Evolutionary conservation across 2,329 filamentous ascomycete genomes (phyloP).

Genomic region (Arachnomyces sp.): DNA sequence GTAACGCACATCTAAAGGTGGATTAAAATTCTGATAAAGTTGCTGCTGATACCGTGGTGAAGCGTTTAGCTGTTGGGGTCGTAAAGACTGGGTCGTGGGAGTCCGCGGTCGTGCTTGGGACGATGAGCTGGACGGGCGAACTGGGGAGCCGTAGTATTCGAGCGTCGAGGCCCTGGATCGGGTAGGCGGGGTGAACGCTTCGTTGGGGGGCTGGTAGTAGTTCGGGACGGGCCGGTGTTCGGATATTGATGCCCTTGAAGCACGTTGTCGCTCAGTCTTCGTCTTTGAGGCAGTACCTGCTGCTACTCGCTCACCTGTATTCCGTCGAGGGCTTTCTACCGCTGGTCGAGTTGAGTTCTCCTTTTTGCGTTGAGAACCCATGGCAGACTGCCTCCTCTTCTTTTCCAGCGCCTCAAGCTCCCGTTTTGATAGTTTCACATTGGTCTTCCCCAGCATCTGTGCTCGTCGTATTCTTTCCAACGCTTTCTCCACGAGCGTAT

Average conservation of each 20-base stretch:
- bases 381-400: slow-evolving; percentile 48
- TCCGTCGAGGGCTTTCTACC: slow-evolving; percentile 8
- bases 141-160: slow-evolving; percentile 30
- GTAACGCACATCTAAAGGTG: too few relatives aligned
- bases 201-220: slow-evolving; percentile 30
- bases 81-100: slow-evolving; percentile 31
- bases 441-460: slow-evolving; percentile 63
- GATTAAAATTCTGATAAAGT: too few relatives aligned
- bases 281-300: slow-evolving; percentile 18
- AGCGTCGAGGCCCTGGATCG: slow-evolving; percentile 39
- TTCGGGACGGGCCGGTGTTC: slow-evolving; percentile 20
- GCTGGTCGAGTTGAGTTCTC: slow-evolving; percentile 7
- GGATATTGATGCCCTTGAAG: slow-evolving; percentile 10
- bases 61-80: slow-evolving; percentile 27
- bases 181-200: slow-evolving; percentile 42
- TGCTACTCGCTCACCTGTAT: slow-evolving; percentile 2
- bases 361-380: slow-evolving; percentile 21
- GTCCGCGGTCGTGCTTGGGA: slow-evolving; percentile 36
- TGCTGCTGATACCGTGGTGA: slow-evolving; percentile 28
- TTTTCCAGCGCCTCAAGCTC: slow-evolving; percentile 75
- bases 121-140: slow-evolving; percentile 27
- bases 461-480: slow-evolving; percentile 72
- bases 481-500: slow-evolving; percentile 67
- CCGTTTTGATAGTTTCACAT: slow-evolving; percentile 70
- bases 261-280: slow-evolving; percentile 15